Evolutionary conservation across 192 early-diverging fungal genomes (phyloP).

Genomic region (Entrophospora sp.): DNA sequence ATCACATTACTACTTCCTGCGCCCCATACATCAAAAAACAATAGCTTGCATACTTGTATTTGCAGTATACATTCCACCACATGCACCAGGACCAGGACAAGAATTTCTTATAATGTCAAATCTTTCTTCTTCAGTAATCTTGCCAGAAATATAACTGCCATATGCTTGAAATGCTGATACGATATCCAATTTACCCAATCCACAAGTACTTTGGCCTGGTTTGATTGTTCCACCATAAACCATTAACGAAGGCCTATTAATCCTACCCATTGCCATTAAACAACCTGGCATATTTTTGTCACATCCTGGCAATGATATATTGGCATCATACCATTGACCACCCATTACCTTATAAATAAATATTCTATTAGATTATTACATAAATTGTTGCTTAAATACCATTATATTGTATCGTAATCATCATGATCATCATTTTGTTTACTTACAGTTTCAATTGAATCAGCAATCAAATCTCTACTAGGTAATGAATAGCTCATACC

Average conservation of each 20-base stretch:
- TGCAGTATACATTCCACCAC: constrained; percentile 99
- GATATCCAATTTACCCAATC: constrained; percentile 73
- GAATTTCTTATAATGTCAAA: constrained; percentile 60
- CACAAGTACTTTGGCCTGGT: constrained; percentile 60
- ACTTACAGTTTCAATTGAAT: constrained; percentile 92
- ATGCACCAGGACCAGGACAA: constrained; percentile 89
- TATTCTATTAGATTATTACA: too few relatives aligned
- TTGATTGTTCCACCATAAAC: constrained; percentile 97
- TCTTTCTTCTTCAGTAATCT: constrained; percentile 82
- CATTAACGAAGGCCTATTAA: constrained; percentile 95
- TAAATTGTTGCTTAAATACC: too few relatives aligned
- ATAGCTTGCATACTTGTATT: constrained; percentile 66
- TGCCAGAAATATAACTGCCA: constrained; percentile 86
- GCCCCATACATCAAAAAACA: neutral
- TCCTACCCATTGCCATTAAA: constrained; percentile 91
- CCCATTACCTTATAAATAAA: constrained; percentile 84
- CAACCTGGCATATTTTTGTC: constrained; percentile 98
- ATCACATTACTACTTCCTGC: too few relatives aligned
- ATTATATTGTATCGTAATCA: too few relatives aligned
- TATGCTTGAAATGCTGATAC: constrained; percentile 97
- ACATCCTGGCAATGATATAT: constrained; percentile 93
- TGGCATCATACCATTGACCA: constrained; percentile 97
- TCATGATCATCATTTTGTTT: too few relatives aligned
- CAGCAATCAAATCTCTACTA: constrained; percentile 96
- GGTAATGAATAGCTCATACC: constrained; percentile 98